A percentile compares a stretch with the other conserved stretches of the same genome.
These are phyloP conservation scores for Brassica nigra DNA, from an alignment of 345 rosid species.

Conservation along the genomic window DNA sequence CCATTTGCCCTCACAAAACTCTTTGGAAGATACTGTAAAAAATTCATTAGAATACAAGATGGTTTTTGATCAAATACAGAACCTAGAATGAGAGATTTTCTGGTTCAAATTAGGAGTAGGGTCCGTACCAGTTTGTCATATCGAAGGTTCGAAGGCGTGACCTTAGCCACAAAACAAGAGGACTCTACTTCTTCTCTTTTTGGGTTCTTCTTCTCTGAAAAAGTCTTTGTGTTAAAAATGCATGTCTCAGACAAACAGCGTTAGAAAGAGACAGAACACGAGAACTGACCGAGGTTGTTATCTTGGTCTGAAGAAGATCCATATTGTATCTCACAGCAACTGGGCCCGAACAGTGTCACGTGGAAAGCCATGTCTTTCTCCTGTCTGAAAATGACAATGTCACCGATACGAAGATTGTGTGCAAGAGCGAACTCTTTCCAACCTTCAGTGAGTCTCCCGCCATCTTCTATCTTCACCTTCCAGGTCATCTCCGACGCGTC, in stretches of 20 bases:
- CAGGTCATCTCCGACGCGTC: conserved; percentile 9
- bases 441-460: conserved; percentile 18
- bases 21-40: too few relatives aligned
- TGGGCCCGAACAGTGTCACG: conserved; percentile 18
- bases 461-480: conserved; percentile 34
- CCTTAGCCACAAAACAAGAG: conserved; percentile 17
- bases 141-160: background rate
- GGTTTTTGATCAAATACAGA: too few relatives aligned
- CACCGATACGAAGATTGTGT: conserved; percentile 19
- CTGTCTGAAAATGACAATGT: conserved; percentile 27
- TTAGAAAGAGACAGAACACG: background rate
- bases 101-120: too few relatives aligned
- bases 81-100: too few relatives aligned
- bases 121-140: background rate
- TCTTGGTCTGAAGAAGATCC: background rate
- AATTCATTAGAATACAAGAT: too few relatives aligned
- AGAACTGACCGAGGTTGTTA: background rate
- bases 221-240: background rate
- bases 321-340: conserved; percentile 28
- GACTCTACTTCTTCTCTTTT: background rate
- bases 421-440: conserved; percentile 30
- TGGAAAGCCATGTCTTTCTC: conserved; percentile 16
- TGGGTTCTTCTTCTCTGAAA: background rate
- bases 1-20: too few relatives aligned
- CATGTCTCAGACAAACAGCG: background rate